Percentiles rank a stretch among this genome's conserved stretches.
phyloP scores from a whole-genome alignment of 495 filamentous ascomycete genomes.

The Xylaria cubensis region DNA sequence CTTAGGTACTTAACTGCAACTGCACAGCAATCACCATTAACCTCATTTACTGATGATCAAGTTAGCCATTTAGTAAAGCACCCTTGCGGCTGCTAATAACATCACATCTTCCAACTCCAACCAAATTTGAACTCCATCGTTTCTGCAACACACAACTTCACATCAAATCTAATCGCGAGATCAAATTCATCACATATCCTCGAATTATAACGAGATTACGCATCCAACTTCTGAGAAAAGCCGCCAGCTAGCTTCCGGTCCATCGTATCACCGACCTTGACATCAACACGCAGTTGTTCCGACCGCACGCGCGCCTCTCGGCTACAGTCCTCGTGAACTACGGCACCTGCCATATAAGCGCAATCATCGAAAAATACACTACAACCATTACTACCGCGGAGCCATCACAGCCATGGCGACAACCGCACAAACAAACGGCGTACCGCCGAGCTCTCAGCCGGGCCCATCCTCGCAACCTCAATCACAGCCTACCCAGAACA shows the following conservation, averaged over 20 bases:
- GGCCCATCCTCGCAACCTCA: constrained; percentile 29
- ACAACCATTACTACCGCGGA: constrained; percentile 1
- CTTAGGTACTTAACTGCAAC: too few relatives aligned
- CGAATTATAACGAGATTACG: neutral
- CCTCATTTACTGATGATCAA: neutral
- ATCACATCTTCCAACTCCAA: neutral
- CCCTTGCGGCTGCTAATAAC: neutral
- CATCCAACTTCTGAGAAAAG: constrained; percentile 1
- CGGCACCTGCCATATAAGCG: neutral
- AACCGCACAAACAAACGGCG: constrained; percentile 50
- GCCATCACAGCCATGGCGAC: constrained; percentile 35
- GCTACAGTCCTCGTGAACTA: neutral
- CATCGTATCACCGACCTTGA: neutral
- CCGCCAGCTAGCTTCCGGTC: neutral
- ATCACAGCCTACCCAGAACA: constrained; percentile 42
- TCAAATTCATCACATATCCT: neutral
- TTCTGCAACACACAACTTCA: constrained; percentile 7
- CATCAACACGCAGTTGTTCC: neutral
- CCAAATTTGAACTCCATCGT: neutral
- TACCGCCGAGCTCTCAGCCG: constrained; percentile 39
- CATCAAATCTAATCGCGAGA: neutral
- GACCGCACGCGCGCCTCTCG: neutral
- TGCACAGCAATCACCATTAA: neutral
- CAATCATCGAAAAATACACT: neutral
- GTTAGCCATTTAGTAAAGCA: neutral